Conservation (phyloP, 352 stramenopile species). For the Aphanomyces cochlioides region DNA sequence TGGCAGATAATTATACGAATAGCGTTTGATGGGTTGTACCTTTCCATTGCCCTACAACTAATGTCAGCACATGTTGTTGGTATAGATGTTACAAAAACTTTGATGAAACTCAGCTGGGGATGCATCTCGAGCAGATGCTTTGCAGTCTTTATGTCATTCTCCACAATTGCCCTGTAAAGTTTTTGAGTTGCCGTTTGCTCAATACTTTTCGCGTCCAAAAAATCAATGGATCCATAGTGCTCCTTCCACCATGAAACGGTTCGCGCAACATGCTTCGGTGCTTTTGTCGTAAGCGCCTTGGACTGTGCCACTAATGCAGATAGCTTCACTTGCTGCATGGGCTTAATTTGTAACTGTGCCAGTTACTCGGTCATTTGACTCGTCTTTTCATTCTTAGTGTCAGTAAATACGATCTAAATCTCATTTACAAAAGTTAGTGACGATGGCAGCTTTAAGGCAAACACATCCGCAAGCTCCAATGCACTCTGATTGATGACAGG, state of each 20-base stretch:
- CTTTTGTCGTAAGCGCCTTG: constrained; percentile 1
- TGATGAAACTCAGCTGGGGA: neutral
- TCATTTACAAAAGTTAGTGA: too few relatives aligned
- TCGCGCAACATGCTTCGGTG: neutral
- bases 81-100: constrained; percentile 22
- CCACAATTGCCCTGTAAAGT: constrained; percentile 2
- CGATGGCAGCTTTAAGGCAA: too few relatives aligned
- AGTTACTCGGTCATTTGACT: too few relatives aligned
- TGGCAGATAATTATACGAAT: constrained; percentile 24
- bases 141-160: neutral
- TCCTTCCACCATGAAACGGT: constrained; percentile 4
- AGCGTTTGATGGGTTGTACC: constrained; percentile 15
- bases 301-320: neutral
- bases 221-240: neutral
- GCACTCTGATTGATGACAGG: too few relatives aligned
- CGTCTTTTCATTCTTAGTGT: too few relatives aligned
- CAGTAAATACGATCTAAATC: too few relatives aligned
- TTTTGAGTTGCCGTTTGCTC: neutral
- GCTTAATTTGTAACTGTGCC: too few relatives aligned
- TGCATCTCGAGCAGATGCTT: neutral
- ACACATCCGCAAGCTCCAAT: too few relatives aligned
- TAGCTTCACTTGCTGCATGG: neutral
- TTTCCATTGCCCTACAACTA: constrained; percentile 29
- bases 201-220: neutral
- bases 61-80: neutral